Conservation (phyloP, 495 filamentous ascomycete species). For the Aspergillus homomorphus region DNA sequence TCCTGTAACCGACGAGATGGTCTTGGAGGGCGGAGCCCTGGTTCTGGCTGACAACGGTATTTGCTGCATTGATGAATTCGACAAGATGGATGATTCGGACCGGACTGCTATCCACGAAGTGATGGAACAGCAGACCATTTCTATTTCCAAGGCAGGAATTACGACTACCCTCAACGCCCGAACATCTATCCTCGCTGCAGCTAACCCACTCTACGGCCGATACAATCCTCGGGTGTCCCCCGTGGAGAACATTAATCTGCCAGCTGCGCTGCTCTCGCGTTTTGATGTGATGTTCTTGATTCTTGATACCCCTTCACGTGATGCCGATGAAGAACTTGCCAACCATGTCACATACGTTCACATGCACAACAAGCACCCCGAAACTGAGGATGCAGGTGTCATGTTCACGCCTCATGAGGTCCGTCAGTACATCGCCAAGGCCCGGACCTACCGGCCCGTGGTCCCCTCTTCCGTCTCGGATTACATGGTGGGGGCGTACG, state of each 20-base stretch:
- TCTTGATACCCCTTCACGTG: slow-evolving; percentile 84
- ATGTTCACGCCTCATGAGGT: slow-evolving; percentile 89
- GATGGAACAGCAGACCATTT: slow-evolving; percentile 99
- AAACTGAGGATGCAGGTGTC: slow-evolving; percentile 60
- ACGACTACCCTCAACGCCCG: slow-evolving; percentile 93
- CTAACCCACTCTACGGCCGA: slow-evolving; percentile 94
- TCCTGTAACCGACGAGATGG: slow-evolving; percentile 98
- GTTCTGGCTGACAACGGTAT: slow-evolving; percentile 97
- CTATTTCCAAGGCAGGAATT: slow-evolving; percentile 97
- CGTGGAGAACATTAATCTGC: slow-evolving; percentile 98
- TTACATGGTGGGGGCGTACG: slow-evolving; percentile 95
- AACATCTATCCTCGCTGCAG: slow-evolving; percentile 95
- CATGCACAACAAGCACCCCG: slow-evolving; percentile 94
- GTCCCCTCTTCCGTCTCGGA: slow-evolving; percentile 83
- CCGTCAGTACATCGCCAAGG: slow-evolving; percentile 90
- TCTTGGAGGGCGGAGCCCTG: slow-evolving; percentile 92
- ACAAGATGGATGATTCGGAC: slow-evolving; percentile 98
- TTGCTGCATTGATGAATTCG: slow-evolving; percentile 99
- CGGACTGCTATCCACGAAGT: slow-evolving; percentile 98
- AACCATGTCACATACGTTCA: slow-evolving; percentile 95
- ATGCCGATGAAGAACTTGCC: slow-evolving; percentile 89
- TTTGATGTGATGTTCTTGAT: slow-evolving; percentile 98
- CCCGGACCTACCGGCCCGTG: slow-evolving; percentile 79
- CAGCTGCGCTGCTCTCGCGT: slow-evolving; percentile 89
- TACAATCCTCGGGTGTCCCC: slow-evolving; percentile 97